phyloP scores from a whole-genome alignment of 2,329 filamentous ascomycete species.

The Plectosphaerella cucumerina region DNA sequence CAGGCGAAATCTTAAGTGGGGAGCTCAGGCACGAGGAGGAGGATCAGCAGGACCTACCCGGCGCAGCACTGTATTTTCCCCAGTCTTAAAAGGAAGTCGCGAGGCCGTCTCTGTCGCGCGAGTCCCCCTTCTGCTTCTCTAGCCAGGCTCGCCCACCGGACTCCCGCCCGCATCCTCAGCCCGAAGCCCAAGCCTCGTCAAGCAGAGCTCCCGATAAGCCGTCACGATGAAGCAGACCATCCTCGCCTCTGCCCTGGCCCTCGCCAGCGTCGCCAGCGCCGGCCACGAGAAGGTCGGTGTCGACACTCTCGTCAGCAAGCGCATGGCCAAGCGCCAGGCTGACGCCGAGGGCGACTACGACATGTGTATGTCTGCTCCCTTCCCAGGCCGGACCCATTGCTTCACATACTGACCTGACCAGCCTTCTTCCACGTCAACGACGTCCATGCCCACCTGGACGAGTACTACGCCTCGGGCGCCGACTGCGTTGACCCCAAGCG shows the following conservation, averaged over 20 bases:
- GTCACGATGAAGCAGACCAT: slow-evolving; percentile 2
- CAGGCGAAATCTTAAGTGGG: no score
- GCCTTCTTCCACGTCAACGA: slow-evolving; percentile 68
- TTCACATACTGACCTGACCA: slow-evolving; percentile 9
- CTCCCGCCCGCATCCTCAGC: background rate
- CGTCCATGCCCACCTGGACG: slow-evolving; percentile 62
- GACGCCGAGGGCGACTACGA: slow-evolving; percentile 48
- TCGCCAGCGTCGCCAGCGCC: slow-evolving; percentile 22
- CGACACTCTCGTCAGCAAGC: slow-evolving; percentile 45
- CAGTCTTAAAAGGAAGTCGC: no score
- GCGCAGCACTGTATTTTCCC: no score
- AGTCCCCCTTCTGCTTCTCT: no score
- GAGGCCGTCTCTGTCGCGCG: no score
- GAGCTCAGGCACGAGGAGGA: no score
- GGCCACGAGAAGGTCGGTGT: slow-evolving; percentile 27
- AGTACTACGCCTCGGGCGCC: slow-evolving; percentile 57
- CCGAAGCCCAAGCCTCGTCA: background rate
- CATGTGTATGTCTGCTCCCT: slow-evolving; percentile 33
- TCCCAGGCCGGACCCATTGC: background rate
- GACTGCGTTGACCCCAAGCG: slow-evolving; percentile 53
- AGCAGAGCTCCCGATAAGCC: background rate
- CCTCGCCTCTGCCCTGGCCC: slow-evolving; percentile 12
- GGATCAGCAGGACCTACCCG: no score
- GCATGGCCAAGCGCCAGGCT: slow-evolving; percentile 43
- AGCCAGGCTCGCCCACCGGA: background rate